phyloP scores from a whole-genome alignment of 2,329 filamentous ascomycete genomes.

The Ceratocystis harringtonii region DNA sequence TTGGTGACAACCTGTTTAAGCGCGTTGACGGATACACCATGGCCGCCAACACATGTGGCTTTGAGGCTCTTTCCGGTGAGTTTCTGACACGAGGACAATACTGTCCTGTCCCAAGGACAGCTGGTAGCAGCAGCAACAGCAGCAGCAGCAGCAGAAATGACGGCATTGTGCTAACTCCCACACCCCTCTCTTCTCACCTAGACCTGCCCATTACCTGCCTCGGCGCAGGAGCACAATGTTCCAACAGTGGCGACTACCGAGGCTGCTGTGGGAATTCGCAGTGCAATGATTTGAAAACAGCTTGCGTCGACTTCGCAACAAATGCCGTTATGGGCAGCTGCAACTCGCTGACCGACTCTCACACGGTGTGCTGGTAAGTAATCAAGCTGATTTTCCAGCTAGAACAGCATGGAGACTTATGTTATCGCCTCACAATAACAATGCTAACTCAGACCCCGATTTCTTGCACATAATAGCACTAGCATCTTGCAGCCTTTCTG shows the following conservation, averaged over 20 bases:
- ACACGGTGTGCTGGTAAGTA: constrained; percentile 26
- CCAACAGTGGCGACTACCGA: constrained; percentile 20
- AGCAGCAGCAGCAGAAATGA: no score
- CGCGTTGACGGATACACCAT: constrained; percentile 23
- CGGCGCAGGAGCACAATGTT: constrained; percentile 23
- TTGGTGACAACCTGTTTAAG: constrained; percentile 22
- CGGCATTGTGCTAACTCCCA: neutral
- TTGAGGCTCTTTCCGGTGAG: constrained; percentile 22
- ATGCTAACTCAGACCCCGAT: constrained; percentile 11
- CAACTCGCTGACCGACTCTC: constrained; percentile 22
- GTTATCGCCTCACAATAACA: neutral
- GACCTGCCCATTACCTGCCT: constrained; percentile 7
- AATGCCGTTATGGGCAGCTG: constrained; percentile 21
- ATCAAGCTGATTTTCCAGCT: neutral
- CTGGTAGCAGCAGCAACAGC: no score
- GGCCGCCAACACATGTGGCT: constrained; percentile 24
- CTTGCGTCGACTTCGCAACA: constrained; percentile 23
- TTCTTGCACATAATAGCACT: constrained; percentile 16
- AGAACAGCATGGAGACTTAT: no score
- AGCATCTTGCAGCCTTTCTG: constrained; percentile 19
- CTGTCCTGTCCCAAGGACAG: neutral
- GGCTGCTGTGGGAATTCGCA: constrained; percentile 24
- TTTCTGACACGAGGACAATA: neutral
- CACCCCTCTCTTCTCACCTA: neutral
- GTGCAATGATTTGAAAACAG: constrained; percentile 24